Percentiles rank a stretch among this genome's conserved stretches.
These are phyloP conservation scores for Oryza longistaminata DNA, from an alignment of 176 grass and related monocot genomes.

Conservation along the genomic window DNA sequence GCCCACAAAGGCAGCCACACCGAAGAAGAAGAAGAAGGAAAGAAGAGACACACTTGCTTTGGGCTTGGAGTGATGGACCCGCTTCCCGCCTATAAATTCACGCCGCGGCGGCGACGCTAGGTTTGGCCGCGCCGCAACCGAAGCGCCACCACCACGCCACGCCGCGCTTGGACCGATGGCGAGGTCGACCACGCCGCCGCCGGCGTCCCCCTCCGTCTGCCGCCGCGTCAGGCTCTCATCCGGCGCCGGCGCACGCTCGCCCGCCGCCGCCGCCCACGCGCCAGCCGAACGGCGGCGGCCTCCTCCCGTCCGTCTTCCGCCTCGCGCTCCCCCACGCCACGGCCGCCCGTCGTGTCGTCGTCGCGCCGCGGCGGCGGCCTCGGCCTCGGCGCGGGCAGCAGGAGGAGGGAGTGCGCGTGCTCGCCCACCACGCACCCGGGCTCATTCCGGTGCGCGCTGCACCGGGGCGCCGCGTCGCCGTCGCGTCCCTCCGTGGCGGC, in stretches of 20 bases:
- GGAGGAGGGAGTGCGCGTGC: constrained; percentile 49
- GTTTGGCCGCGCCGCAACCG: constrained; percentile 29
- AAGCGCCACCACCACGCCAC: neutral
- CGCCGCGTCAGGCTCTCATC: neutral
- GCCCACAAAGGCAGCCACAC: neutral
- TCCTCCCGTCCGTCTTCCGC: neutral
- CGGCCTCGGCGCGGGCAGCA: neutral
- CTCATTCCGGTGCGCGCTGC: constrained; percentile 70
- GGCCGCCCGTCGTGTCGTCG: neutral
- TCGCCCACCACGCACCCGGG: constrained; percentile 70
- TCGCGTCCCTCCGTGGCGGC: neutral
- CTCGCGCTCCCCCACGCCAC: neutral
- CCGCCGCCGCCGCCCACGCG: neutral
- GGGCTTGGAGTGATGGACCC: constrained; percentile 3
- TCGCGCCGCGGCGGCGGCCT: neutral
- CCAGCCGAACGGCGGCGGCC: neutral
- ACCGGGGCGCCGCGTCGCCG: constrained; percentile 10
- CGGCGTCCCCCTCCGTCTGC: neutral
- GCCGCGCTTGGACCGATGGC: neutral
- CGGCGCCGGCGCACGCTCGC: neutral
- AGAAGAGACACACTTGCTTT: neutral
- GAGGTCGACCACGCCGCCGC: neutral
- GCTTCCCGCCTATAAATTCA: neutral
- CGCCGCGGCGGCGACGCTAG: neutral
- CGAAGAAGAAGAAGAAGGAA: no score